Percentiles rank a stretch among this genome's conserved stretches.
phyloP scores from a whole-genome alignment of 306 rosid genomes.

The Acacia acuminata region DNA sequence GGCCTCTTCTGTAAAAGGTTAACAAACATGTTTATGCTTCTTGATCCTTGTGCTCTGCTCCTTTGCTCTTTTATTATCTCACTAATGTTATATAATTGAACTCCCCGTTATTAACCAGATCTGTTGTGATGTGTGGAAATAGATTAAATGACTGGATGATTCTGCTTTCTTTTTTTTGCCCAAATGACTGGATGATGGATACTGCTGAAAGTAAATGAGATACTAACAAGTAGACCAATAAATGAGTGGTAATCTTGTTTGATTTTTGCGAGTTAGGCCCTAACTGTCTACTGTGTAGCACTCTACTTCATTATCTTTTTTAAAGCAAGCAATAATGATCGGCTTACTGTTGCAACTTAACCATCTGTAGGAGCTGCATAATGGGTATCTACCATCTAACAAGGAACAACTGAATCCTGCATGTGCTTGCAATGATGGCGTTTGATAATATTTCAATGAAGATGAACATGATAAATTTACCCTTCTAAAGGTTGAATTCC shows the following conservation, averaged over 20 bases:
- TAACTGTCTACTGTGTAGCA: not conserved
- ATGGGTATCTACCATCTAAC: not conserved
- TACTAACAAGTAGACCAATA: not conserved
- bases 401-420: not conserved
- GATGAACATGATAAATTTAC: constrained; percentile 6
- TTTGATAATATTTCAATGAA: constrained; percentile 17
- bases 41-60: constrained; percentile 27
- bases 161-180: too few relatives aligned
- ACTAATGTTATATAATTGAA: not conserved
- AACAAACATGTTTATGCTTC: constrained; percentile 11
- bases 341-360: not conserved
- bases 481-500: constrained; percentile 4
- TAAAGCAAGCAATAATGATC: not conserved
- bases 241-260: not conserved
- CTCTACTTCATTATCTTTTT: not conserved
- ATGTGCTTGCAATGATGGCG: constrained; percentile 34
- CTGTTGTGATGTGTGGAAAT: not conserved
- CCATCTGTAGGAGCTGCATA: not conserved
- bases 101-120: not conserved
- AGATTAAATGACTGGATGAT: constrained; percentile 5
- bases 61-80: not conserved
- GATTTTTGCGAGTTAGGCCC: not conserved
- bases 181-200: not conserved
- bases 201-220: not conserved
- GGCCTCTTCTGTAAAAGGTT: constrained; percentile 23